phyloP scores from a whole-genome alignment of 1,284 basidiomycete species.

The Meripilus lineatus region DNA sequence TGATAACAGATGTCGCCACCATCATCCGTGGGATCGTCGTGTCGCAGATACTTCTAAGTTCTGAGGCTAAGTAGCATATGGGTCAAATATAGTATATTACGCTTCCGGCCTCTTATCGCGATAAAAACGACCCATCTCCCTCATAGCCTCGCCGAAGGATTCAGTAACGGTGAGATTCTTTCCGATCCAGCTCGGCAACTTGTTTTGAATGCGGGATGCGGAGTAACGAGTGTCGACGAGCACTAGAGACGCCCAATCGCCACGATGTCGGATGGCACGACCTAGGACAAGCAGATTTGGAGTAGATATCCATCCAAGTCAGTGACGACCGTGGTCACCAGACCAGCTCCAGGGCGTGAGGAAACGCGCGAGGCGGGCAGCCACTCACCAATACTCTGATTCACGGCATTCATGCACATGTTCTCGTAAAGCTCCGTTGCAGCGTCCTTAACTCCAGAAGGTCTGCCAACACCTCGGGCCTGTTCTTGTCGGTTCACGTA shows the following conservation, averaged over 20 bases:
- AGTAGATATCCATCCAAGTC: too few species aligned
- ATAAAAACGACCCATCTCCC: slow-evolving; percentile 68
- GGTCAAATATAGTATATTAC: too few species aligned
- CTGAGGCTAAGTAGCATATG: too few species aligned
- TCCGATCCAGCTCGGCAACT: slow-evolving; percentile 88
- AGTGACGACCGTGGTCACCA: neutral
- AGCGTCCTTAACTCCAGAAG: slow-evolving; percentile 57
- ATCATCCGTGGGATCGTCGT: too few species aligned
- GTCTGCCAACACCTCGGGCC: slow-evolving; percentile 28
- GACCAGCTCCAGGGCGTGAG: neutral
- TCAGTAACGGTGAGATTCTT: slow-evolving; percentile 56
- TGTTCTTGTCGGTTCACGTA: slow-evolving; percentile 67
- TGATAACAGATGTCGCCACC: too few species aligned
- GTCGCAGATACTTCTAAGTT: too few species aligned
- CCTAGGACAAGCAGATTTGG: too few species aligned
- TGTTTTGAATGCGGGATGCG: slow-evolving; percentile 59
- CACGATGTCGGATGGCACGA: slow-evolving; percentile 83
- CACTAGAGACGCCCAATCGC: slow-evolving; percentile 83
- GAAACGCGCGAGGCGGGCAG: too few species aligned
- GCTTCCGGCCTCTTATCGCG: slow-evolving; percentile 42
- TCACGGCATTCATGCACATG: slow-evolving; percentile 95
- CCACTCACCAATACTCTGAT: slow-evolving; percentile 89
- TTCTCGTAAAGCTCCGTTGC: slow-evolving; percentile 86
- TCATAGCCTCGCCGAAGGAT: slow-evolving; percentile 73
- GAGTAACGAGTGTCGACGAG: slow-evolving; percentile 83